Base-by-base conservation (phyloP, 1,284 basidiomycete genomes). In the Ganoderma sinense region DNA sequence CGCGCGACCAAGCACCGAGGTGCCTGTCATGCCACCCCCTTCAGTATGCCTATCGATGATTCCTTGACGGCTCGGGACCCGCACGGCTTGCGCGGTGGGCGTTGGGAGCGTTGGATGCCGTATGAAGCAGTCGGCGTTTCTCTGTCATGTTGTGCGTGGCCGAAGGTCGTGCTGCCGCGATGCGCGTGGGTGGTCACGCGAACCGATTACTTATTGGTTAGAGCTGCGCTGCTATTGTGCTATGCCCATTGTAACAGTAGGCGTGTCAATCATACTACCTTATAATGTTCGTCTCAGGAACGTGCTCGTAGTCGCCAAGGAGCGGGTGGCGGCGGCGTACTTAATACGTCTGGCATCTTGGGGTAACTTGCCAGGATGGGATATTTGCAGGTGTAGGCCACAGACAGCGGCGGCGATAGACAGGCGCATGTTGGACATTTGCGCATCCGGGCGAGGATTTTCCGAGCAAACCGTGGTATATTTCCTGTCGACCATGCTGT, bases 201-300 rank as follows among this genome's bases (percentile, higher is more conserved):
- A 23, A 26, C 23, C 13, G 48, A 53, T 53, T 53, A 53, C 29
- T 56, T 56, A 31, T 56, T 56, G 53, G 53, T 56, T 56, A 31
- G 53, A 20, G 29, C 31, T 31, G 20, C 56, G 20, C 36, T 59
- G 56, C 36, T 18, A 59, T 59, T n/a, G 56, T 59, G 29, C 8
- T 72, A 70, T 41, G 71, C 71, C 53, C 64, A 65, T 53, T 70
- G 71, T 73, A 73, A 40, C 39, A 70, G 55, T 68, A 69, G 33
- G 33, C 63, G 36, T 23, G 23, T 48, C 33, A 39, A 62, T 62
- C 40, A 36, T 67, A 56, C 60, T 33, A 26, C 39, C 26, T 62
- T 45, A 10, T 59, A 59, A 59, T 59, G 31, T n/a, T 39, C 31
- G 31, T 56, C 26, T 56, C 53, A 56, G 56, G 56, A 36, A 36